A percentile compares a stretch with the other conserved stretches of the same genome.
phyloP scores from a whole-genome alignment of 371 early-diverging fungal species.

The Syncephalastrum sp. region DNA sequence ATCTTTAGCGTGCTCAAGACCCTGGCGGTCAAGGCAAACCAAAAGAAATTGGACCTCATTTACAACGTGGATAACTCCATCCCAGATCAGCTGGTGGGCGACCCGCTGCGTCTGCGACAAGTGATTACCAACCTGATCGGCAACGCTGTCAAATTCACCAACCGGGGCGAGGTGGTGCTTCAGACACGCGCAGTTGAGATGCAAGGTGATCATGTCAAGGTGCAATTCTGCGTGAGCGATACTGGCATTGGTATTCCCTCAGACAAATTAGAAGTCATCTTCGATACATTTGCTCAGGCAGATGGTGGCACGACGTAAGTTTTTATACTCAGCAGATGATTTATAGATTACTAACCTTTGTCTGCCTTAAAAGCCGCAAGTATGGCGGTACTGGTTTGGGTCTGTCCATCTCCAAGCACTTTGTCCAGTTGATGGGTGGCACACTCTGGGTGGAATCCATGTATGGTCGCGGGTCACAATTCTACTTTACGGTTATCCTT shows the following conservation, averaged over 20 bases:
- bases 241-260: slow-evolving; percentile 79
- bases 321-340: neutral
- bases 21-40: slow-evolving; percentile 58
- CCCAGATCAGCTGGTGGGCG: slow-evolving; percentile 64
- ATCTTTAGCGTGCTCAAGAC: slow-evolving; percentile 61
- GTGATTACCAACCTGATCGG: slow-evolving; percentile 75
- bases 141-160: slow-evolving; percentile 81
- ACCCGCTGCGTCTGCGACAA: slow-evolving; percentile 69
- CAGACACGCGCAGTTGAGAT: slow-evolving; percentile 36
- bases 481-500: slow-evolving; percentile 68
- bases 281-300: slow-evolving; percentile 78
- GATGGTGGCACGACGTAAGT: slow-evolving; percentile 67
- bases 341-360: neutral
- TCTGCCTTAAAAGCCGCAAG: slow-evolving; percentile 9
- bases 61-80: slow-evolving; percentile 58
- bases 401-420: slow-evolving; percentile 52
- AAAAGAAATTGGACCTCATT: slow-evolving; percentile 58
- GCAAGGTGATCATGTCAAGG: slow-evolving; percentile 43
- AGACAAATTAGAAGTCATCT: slow-evolving; percentile 65
- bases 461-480: slow-evolving; percentile 67
- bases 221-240: slow-evolving; percentile 70
- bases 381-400: slow-evolving; percentile 52
- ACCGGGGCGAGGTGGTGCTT: slow-evolving; percentile 61
- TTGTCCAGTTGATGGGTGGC: slow-evolving; percentile 62
- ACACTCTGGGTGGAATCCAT: slow-evolving; percentile 69